Evolutionary conservation across 2,329 filamentous ascomycete species (phyloP).

Genomic region (Pseudogymnoascus sp.): DNA sequence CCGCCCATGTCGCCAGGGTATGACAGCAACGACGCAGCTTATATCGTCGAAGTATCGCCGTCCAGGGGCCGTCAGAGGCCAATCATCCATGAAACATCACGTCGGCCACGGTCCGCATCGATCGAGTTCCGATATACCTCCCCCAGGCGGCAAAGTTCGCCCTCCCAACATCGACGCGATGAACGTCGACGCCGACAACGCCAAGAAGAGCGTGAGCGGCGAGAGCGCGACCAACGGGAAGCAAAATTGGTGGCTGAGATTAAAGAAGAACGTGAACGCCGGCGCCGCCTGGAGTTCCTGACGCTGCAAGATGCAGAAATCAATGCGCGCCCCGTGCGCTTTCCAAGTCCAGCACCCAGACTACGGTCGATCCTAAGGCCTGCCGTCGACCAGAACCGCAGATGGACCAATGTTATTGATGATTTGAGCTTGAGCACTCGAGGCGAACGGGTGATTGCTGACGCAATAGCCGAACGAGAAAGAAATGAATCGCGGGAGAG

Average conservation of each 20-base stretch:
- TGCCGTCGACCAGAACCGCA: constrained; percentile 18
- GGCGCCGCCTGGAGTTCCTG: constrained; percentile 17
- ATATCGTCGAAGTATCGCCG: constrained; percentile 9
- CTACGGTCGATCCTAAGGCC: constrained; percentile 14
- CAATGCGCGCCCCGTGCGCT: constrained; percentile 17
- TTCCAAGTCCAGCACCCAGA: constrained; percentile 14
- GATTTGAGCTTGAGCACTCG: constrained; percentile 13
- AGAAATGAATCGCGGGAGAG: constrained; percentile 9
- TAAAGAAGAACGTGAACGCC: background rate
- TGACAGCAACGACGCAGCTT: constrained; percentile 12
- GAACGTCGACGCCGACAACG: constrained; percentile 11
- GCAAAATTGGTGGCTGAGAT: constrained; percentile 13
- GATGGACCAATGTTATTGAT: constrained; percentile 16
- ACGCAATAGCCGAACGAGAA: constrained; percentile 3
- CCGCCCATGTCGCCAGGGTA: constrained; percentile 16
- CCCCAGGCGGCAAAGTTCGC: constrained; percentile 18
- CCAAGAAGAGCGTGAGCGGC: constrained; percentile 11
- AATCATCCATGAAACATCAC: background rate
- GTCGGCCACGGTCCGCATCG: constrained; percentile 11
- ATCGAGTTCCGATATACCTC: constrained; percentile 20
- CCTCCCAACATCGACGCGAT: constrained; percentile 12
- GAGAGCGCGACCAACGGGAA: constrained; percentile 15
- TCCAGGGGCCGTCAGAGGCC: background rate
- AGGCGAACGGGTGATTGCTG: constrained; percentile 12
- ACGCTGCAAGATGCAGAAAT: constrained; percentile 24